Evolutionary conservation across 164 flowering plant genomes (phyloP), one percentile per base, ranked within the genome.

Genomic region (Dillenia turbinata): DNA sequence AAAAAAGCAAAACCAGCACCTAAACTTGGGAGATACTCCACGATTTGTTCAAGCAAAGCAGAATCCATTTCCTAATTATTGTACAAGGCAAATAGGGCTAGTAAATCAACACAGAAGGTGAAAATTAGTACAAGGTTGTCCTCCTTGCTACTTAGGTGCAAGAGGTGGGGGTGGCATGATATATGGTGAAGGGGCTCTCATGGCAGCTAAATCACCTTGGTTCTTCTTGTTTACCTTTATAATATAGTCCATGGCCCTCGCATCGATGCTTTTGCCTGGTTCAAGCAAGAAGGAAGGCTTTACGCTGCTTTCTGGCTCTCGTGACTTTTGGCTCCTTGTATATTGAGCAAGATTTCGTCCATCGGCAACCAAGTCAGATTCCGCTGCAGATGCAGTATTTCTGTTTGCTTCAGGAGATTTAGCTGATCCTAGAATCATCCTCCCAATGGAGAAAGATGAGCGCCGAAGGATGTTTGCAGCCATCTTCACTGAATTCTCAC

Each of bases 391-490:
- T n/a, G 49, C 51, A 54, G 9, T 5, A 24, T 40, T 45, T 61
- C 54, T 56, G 11, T 66, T 44, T 22, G 57, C 19, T 9, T 57
- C 12, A 8, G 66, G 17, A 14, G 47, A 54, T 45, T 49, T 15
- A 2, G 56, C 3, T 10, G 58, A 6, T 49, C 78, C 74, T n/a
- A 75, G 73, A 60, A 70, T 71, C 63, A 11, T 63, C 65, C 70
- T 65, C 49, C 78, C 74, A n/a, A 75, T 66, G 9, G 81, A 75
- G n/a, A 74, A 59, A 46, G 76, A 70, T 17, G 79, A 75, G 2
- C 63, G 51, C 55, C 49, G 75, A 13, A 75, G 16, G 22, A 80
- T 52, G 53, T 73, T 75, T 9, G 60, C 59, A 47, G 67, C 70
- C 60, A 77, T 62, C 67, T 67, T 62, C 76, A 75, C 71, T 44